A percentile compares a stretch with the other conserved stretches of the same genome.
Evolutionary conservation across 2,329 filamentous ascomycete species (phyloP).

Genomic region (Aspergillus sp.): DNA sequence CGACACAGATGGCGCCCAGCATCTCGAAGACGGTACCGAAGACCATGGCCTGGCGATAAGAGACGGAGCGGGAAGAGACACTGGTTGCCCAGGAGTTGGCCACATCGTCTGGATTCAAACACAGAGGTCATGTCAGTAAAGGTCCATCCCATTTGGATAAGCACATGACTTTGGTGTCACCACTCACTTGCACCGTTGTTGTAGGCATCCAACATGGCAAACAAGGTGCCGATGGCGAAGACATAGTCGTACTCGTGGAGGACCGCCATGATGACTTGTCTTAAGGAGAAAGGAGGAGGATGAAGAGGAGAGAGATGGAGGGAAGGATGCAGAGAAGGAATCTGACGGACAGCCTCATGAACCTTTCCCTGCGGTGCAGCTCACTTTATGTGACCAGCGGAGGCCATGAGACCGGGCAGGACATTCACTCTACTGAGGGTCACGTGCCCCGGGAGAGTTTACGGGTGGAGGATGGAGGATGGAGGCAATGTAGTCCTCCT

Average conservation of each 20-base stretch:
- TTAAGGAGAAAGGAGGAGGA: not conserved
- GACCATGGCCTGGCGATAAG: constrained; percentile 37
- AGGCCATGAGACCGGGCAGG: no score
- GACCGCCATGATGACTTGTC: constrained; percentile 51
- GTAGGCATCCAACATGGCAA: constrained; percentile 74
- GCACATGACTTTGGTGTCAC: not conserved
- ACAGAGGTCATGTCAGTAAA: not conserved
- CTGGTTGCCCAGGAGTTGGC: constrained; percentile 81
- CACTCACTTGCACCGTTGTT: constrained; percentile 76
- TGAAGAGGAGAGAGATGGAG: not conserved
- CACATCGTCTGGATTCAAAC: constrained; percentile 62
- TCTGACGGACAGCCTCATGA: no score
- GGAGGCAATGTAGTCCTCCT: no score
- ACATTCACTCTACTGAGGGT: no score
- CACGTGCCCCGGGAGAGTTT: not conserved
- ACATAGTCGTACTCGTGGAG: constrained; percentile 68
- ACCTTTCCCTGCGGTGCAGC: no score
- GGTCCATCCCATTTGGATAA: not conserved
- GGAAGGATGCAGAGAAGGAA: not conserved
- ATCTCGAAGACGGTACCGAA: constrained; percentile 68
- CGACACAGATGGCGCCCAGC: constrained; percentile 66
- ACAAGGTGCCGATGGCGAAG: constrained; percentile 73
- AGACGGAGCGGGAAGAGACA: constrained; percentile 71
- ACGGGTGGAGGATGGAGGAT: not conserved
- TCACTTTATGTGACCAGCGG: no score